Conservation (phyloP, 257 asterid species). For the Salvia hispanica region DNA sequence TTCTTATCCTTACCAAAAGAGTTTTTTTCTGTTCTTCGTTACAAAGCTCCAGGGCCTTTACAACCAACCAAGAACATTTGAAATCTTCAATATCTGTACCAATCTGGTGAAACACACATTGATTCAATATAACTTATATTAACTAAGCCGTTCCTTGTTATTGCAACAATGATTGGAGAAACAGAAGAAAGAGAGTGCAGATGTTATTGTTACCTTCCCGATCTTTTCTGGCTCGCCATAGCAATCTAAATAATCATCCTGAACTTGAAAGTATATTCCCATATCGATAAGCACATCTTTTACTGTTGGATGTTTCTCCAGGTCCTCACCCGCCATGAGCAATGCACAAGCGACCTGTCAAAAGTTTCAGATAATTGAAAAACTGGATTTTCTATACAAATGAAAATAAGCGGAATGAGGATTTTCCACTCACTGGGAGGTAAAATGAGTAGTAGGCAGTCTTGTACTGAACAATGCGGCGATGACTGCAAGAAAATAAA, state of each 20-base stretch:
- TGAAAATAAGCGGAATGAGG: conserved; percentile 14
- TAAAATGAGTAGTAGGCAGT: conserved; percentile 96
- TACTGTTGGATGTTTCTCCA: conserved; percentile 65
- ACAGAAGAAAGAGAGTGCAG: neutral
- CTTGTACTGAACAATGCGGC: conserved; percentile 88
- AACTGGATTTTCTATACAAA: conserved; percentile 12
- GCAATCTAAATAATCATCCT: conserved; percentile 88
- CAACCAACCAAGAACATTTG: conserved; percentile 96
- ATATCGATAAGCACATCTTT: conserved; percentile 74
- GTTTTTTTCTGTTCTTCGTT: conserved; percentile 76
- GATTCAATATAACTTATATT: neutral
- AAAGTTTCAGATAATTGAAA: conserved; percentile 25
- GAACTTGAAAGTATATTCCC: conserved; percentile 98
- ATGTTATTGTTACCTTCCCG: conserved; percentile 61
- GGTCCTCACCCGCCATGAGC: conserved; percentile 84
- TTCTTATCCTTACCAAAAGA: conserved; percentile 60
- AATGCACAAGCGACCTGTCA: conserved; percentile 90
- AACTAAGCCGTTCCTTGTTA: neutral
- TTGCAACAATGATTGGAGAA: neutral
- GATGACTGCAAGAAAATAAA: conserved; percentile 66
- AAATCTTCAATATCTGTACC: conserved; percentile 97
- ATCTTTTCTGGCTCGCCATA: conserved; percentile 76
- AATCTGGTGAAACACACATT: conserved; percentile 49
- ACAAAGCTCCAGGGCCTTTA: conserved; percentile 85
- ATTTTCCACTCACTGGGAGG: conserved; percentile 70